Evolutionary conservation across 495 filamentous ascomycete species (phyloP), one percentile per base, ranked within the genome.

Genomic region (Lasiosphaeriaceae sp.): DNA sequence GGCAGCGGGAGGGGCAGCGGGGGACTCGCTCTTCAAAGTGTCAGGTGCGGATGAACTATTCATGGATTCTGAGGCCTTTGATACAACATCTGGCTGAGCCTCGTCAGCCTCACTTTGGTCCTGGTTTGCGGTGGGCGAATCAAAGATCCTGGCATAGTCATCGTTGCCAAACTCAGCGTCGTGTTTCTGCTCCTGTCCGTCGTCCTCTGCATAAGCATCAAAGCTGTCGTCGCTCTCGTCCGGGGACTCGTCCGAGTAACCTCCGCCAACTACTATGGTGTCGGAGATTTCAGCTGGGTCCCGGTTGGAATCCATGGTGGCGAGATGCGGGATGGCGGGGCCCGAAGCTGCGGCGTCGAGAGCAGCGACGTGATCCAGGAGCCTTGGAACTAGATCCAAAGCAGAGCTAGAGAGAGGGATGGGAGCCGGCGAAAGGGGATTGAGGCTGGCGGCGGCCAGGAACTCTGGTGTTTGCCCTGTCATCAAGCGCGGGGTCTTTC

Each of bases 131-230:
- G n/a, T 66, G 31, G 78, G 74, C 56, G 72, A 72, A 51, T 77
- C 76, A 73, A 77, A 77, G 47, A 74, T 74, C 61, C 68, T 72
- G 48, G 74, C 72, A 71, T 80, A 78, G 62, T 80, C 74, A 69
- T 74, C 72, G 64, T 67, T 67, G 60, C 63, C 66, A 50, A 68
- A 57, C 24, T 66, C 65, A 22, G 65, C 57, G 58, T 49, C 24
- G 17, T 51, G 39, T 12, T 57, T 49, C 55, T 61, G 58, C 43
- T 54, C 62, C 59, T 60, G 54, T 35, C 47, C 56, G 20, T 63
- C 62, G 48, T 64, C 66, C 44, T 70, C 71, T 58, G 59, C 66
- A 60, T 74, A 70, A 46, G 55, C 59, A 48, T 69, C 61, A 55
- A 69, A 65, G 62, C 66, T 66, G 57, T 58, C 65, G 61, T 61